Base-by-base conservation (phyloP, 352 stramenopile species). In the Halophytophthora batemanensis region DNA sequence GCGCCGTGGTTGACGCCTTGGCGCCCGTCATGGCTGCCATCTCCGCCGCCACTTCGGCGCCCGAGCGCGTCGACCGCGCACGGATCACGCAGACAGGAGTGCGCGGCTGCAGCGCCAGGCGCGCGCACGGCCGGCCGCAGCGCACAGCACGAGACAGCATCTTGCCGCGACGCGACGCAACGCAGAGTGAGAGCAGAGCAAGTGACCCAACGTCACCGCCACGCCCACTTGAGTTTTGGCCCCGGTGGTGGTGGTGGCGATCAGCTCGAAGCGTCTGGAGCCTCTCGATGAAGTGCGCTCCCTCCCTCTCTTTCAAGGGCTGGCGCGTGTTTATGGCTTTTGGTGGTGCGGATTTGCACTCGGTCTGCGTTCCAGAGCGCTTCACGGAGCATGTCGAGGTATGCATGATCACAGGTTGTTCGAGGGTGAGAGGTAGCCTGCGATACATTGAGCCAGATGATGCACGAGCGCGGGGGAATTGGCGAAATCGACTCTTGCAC, bases 1-100 rank as follows among this genome's bases (percentile, higher is more conserved):
- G 21, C 44, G 59, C 53, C 6, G 63, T 67, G 34, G 57, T 39
- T 28, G 54, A 64, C 5, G 63, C 61, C 33, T 81, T 74, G 29
- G 58, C 17, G 23, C 68, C 57, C 3, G 55, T 74, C 23, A 37
- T 22, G 18, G 25, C 25, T 8, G 25, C 8, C 25, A 31, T 4
- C 49, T 47, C 23, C 22, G 69, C 67, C 8, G 71, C 56, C 18
- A 75, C 59, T 60, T 77, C 71, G 14, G 71, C 62, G 7, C 68
- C 75, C 12, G 79, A 71, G 19, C 65, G 77, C 50, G 77, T 88
- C 39, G 77, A 90, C 38, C 86, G 58, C 48, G 86, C 64, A 46
- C 80, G 77, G 45, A 79, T 64, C 45, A 79, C 44, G 39, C 55
- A 65, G 3, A 54, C 46, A 48, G 53, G 49, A 18, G 59, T 42